Evolutionary conservation across 179 eudicot species (phyloP).

Genomic region (Carnegiea gigantea): DNA sequence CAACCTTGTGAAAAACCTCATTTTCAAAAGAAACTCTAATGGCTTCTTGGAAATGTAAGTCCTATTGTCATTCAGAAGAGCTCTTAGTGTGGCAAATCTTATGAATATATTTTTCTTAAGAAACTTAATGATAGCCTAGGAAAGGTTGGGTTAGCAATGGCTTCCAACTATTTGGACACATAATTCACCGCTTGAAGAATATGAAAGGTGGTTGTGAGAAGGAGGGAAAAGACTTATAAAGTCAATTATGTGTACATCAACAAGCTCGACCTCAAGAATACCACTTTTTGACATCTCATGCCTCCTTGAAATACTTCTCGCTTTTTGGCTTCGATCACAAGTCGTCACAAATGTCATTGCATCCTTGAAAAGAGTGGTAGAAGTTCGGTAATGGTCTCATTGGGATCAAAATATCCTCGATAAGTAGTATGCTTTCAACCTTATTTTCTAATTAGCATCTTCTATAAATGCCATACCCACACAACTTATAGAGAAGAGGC

Average conservation of each 20-base stretch:
- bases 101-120: no score
- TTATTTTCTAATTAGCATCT: neutral
- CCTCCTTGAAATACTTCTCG: neutral
- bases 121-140: neutral
- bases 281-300: neutral
- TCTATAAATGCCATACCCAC: no score
- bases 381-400: neutral
- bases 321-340: neutral
- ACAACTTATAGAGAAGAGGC: no score
- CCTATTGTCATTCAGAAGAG: neutral
- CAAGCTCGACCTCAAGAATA: neutral
- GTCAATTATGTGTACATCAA: neutral
- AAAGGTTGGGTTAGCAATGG: no score
- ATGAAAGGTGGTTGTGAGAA: neutral
- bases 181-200: no score
- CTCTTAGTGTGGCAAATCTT: no score
- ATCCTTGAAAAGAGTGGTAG: neutral
- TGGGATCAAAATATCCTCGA: neutral
- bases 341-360: no score
- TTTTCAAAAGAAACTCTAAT: no score
- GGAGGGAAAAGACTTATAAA: neutral
- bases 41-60: no score
- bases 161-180: no score
- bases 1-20: no score
- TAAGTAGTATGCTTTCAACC: neutral